phyloP scores from a whole-genome alignment of 1,139 yeast genomes.

The Yamadazyma epiphylla region DNA sequence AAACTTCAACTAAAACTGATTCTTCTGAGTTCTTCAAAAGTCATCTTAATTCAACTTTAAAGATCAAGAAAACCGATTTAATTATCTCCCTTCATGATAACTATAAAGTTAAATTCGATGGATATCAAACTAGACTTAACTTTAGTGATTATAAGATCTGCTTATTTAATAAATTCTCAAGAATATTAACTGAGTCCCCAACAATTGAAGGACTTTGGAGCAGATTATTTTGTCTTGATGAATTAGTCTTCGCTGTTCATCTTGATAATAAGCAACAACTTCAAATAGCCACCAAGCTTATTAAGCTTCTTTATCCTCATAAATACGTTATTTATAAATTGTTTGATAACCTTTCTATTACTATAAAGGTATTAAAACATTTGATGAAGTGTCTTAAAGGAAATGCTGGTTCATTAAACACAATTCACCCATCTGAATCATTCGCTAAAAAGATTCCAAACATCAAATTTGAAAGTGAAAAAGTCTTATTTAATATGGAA shows the following conservation, averaged over 20 bases:
- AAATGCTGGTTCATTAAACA: constrained; percentile 17
- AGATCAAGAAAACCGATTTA: constrained; percentile 21
- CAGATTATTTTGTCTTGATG: constrained; percentile 44
- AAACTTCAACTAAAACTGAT: background rate
- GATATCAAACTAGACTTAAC: constrained; percentile 20
- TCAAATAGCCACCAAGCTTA: constrained; percentile 10
- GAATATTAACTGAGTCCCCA: constrained; percentile 57
- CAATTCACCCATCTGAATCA: constrained; percentile 33
- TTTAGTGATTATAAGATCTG: constrained; percentile 16
- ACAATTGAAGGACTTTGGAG: constrained; percentile 46
- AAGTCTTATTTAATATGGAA: constrained; percentile 50
- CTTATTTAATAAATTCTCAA: constrained; percentile 29
- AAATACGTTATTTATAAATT: constrained; percentile 55
- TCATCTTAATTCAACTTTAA: constrained; percentile 8
- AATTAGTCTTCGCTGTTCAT: constrained; percentile 15
- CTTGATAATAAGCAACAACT: constrained; percentile 16
- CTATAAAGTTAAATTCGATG: constrained; percentile 47
- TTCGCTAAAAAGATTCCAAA: constrained; percentile 50
- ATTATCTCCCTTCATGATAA: constrained; percentile 39
- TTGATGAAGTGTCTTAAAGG: constrained; percentile 43
- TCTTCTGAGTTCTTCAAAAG: background rate
- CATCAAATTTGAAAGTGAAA: constrained; percentile 46
- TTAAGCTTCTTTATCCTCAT: constrained; percentile 44
- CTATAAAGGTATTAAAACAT: constrained; percentile 54
- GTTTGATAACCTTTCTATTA: constrained; percentile 58